Evolutionary conservation across 2,329 filamentous ascomycete species (phyloP), one percentile per base, ranked within the genome.

Genomic region (Pseudocercospora musae): DNA sequence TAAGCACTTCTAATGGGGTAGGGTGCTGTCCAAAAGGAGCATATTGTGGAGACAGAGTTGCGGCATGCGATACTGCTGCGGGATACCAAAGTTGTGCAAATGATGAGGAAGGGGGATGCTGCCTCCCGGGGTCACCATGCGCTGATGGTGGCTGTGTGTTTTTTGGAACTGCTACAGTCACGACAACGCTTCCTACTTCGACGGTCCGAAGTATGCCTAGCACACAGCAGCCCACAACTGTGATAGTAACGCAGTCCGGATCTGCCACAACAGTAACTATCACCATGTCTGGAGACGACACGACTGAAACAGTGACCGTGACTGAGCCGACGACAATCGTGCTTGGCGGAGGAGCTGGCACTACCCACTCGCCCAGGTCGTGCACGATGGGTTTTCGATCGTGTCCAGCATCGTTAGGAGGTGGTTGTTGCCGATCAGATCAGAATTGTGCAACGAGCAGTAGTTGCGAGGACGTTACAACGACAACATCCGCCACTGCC

Each of bases 21-120:
- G 90, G 90, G 2, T 95, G 91, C 75, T 95, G 91, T 76, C 88
- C 89, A 0, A 72, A 79, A 37, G 89, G 89, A 3, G 78, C 80
- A 48, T 82, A 75, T 5, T 94, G 90, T 73, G 82, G 82, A 3
- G 88, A 88, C 9, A 77, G 78, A 0, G 85, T 93, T 5, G 84
- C 82, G 0, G 72, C 72, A n/a, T 93, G 90, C 66, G 76, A 82
- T 64, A 78, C 74, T 2, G 80, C 81, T 2, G 77, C 79, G 3
- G 87, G 84, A 44, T 87, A 89, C 63, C 84, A 84, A 10, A 84
- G 85, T 54, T 94, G 90, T 72, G 80, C 87, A 0, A 80, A 84
- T 7, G 82, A 82, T 33, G 74, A 87, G 0, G 90, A 89, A 2
- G 90, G 89, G 13, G 90, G 90, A 2, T 94, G 90, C 72, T 94